phyloP scores from a whole-genome alignment of 2,329 filamentous ascomycete species.

The Aurifilum marmelostoma region DNA sequence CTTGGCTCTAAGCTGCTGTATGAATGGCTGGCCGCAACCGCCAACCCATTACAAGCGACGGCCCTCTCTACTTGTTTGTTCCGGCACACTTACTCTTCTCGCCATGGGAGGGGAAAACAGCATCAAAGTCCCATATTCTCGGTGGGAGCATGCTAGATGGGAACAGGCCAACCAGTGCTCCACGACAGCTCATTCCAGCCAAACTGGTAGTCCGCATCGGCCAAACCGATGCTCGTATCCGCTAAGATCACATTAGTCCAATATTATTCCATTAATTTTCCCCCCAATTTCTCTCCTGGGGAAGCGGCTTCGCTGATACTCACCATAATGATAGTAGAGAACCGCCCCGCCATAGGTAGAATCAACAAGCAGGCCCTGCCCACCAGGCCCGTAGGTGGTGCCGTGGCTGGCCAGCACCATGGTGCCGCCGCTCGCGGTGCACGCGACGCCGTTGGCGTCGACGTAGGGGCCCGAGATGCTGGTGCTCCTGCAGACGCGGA shows the following conservation, averaged over 20 bases:
- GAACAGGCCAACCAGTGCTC: slow-evolving; percentile 47
- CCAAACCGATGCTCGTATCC: slow-evolving; percentile 56
- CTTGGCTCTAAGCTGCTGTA: no score
- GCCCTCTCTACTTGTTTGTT: no score
- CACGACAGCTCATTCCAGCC: slow-evolving; percentile 51
- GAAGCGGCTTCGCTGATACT: no score
- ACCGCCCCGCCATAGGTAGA: slow-evolving; percentile 50
- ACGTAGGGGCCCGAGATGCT: slow-evolving; percentile 55
- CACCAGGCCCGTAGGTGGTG: slow-evolving; percentile 64
- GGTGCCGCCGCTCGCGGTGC: slow-evolving; percentile 59
- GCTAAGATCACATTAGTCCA: no score
- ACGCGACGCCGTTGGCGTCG: slow-evolving; percentile 56
- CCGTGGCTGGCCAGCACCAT: slow-evolving; percentile 60
- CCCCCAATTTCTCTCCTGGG: no score
- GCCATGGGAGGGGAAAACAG: no score
- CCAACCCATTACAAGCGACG: not conserved
- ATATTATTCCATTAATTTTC: no score
- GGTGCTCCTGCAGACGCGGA: slow-evolving; percentile 61
- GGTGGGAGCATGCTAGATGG: no score
- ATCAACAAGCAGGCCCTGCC: slow-evolving; percentile 62
- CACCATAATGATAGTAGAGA: slow-evolving; percentile 64
- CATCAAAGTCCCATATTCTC: no score
- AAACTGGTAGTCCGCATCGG: slow-evolving; percentile 50
- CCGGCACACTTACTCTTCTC: no score
- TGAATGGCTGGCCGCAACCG: no score